These are phyloP conservation scores for Betula pendula DNA, from an alignment of 306 rosid genomes.

Conservation along the genomic window DNA sequence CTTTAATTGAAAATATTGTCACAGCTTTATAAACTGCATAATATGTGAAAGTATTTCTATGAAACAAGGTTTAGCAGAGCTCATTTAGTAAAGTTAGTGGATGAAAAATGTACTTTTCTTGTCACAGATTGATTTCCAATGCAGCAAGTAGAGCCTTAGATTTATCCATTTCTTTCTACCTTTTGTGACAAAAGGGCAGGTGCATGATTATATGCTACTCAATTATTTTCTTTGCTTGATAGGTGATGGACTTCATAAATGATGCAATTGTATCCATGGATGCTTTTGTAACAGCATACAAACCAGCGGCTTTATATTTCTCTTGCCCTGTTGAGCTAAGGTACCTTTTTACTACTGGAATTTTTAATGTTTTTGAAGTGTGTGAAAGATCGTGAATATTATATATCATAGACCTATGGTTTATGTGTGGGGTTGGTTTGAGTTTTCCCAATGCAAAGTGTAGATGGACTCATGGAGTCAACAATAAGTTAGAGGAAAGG, in stretches of 20 bases:
- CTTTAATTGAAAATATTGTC: neutral
- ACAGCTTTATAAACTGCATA: neutral
- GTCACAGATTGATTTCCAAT: constrained; percentile 12
- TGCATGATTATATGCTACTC: constrained; percentile 8
- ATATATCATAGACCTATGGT: neutral
- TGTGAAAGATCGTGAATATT: neutral
- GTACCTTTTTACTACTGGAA: constrained; percentile 31
- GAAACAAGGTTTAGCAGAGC: neutral
- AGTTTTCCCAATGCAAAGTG: neutral
- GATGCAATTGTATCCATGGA: constrained; percentile 86
- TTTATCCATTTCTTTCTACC: constrained; percentile 14
- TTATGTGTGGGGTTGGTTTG: neutral
- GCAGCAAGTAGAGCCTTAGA: constrained; percentile 9
- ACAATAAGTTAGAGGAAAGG: neutral
- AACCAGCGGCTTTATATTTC: constrained; percentile 74
- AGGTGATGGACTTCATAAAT: constrained; percentile 96
- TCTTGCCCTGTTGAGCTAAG: constrained; percentile 76
- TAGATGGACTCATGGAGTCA: neutral
- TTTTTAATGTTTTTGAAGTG: neutral
- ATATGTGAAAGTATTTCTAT: neutral
- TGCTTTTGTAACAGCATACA: constrained; percentile 64
- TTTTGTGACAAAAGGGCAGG: constrained; percentile 21
- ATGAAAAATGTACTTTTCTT: neutral
- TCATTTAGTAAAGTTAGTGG: neutral
- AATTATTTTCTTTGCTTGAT: constrained; percentile 22